phyloP scores from a whole-genome alignment of 1,284 basidiomycete species.

The Ustilago sp. region DNA sequence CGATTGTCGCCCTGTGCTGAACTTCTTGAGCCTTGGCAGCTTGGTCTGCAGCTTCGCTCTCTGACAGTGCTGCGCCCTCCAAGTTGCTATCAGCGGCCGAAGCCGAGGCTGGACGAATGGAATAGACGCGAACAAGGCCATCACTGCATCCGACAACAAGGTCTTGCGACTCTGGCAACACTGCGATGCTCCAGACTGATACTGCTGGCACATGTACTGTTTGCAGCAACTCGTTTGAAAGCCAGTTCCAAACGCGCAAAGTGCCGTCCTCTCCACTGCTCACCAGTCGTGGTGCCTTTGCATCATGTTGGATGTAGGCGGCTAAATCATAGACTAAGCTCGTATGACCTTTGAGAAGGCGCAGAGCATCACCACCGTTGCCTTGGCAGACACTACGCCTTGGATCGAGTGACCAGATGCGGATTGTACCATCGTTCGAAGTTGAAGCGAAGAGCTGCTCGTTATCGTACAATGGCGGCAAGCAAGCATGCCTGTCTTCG shows the following conservation, averaged over 20 bases:
- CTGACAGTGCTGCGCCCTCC: constrained; percentile 15
- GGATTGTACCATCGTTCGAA: constrained; percentile 48
- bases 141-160: constrained; percentile 50
- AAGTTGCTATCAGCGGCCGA: constrained; percentile 16
- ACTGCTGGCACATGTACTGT: constrained; percentile 39
- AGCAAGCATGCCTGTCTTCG: constrained; percentile 2
- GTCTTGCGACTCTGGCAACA: constrained; percentile 35
- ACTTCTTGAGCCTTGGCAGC: constrained; percentile 10
- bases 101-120: not conserved
- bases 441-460: constrained; percentile 41
- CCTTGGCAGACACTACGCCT: constrained; percentile 31
- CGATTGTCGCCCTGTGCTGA: constrained; percentile 3
- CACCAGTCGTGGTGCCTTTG: constrained; percentile 11
- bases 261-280: constrained; percentile 51
- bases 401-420: constrained; percentile 43
- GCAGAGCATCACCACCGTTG: constrained; percentile 46
- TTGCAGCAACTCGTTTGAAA: constrained; percentile 14
- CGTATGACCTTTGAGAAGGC: constrained; percentile 30
- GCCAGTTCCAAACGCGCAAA: constrained; percentile 44
- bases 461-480: not conserved
- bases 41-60: constrained; percentile 12
- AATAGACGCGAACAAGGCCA: constrained; percentile 49
- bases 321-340: constrained; percentile 49
- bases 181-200: constrained; percentile 48
- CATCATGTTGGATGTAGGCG: constrained; percentile 10